These are phyloP conservation scores for Paraphaeosphaeria sporulosa DNA, from an alignment of 2,329 filamentous ascomycete species.

Conservation along the genomic window DNA sequence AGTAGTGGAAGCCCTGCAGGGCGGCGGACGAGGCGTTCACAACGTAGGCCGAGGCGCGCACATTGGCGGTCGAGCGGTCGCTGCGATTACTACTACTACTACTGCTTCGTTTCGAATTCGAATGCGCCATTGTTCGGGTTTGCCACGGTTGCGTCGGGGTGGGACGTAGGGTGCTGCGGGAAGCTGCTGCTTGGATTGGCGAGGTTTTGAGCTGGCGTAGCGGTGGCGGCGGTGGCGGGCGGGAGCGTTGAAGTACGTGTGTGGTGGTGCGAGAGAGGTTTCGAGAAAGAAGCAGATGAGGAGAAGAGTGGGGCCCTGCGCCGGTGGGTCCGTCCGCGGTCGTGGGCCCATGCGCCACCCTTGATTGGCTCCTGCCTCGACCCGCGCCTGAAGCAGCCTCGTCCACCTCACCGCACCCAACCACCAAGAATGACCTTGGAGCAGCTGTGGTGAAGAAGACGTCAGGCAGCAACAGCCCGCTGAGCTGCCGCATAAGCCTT, in stretches of 20 bases:
- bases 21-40: slow-evolving; percentile 73
- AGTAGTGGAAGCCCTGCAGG: slow-evolving; percentile 90
- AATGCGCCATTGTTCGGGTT: slow-evolving; percentile 70
- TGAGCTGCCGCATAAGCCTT: background rate
- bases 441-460: background rate
- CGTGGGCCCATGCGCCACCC: background rate
- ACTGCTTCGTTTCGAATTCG: slow-evolving; percentile 74
- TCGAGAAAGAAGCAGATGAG: slow-evolving; percentile 10
- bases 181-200: background rate
- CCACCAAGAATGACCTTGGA: background rate
- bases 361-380: slow-evolving; percentile 11
- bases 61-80: slow-evolving; percentile 73
- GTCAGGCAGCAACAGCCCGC: background rate
- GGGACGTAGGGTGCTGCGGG: slow-evolving; percentile 14
- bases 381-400: background rate
- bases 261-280: slow-evolving; percentile 6
- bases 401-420: background rate
- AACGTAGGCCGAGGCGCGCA: slow-evolving; percentile 91
- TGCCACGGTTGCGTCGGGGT: slow-evolving; percentile 56
- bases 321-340: background rate
- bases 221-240: slow-evolving; percentile 1
- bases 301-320: slow-evolving; percentile 10
- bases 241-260: background rate
- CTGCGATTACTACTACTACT: slow-evolving; percentile 70
- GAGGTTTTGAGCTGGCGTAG: slow-evolving; percentile 1